Evolutionary conservation across 345 rosid species (phyloP), one percentile per base, ranked within the genome.

Genomic region (Atalantia buxifolia): DNA sequence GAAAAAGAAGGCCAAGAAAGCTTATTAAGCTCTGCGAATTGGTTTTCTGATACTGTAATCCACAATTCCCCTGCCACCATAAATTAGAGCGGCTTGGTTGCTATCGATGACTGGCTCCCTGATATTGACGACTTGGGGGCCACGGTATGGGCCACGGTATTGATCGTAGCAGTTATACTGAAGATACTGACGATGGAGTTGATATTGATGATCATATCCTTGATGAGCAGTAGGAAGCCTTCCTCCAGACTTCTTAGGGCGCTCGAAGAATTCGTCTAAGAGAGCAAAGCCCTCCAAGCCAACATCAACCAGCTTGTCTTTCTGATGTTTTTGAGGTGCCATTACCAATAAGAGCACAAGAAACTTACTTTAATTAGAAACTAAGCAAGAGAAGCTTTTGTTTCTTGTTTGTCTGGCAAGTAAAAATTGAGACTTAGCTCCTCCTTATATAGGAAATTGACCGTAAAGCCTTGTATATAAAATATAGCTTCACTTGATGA

Each of bases 231-330:
- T 8, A 45, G 56, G 71, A 18, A 12, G 65, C 66, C 72, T 67
- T 12, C 13, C 14, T 4, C 24, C 62, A 13, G n/a, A 5, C 70
- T 78, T 60, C 71, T 74, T 38, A 3, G 24, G 13, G 18, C 55
- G 69, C 42, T 76, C 66, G 9, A 9, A 36, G 63, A 19, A 8
- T 38, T 81, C 83, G 8, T 71, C 80, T 13, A 76, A 71, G 0
- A 81, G 24, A 4, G 74, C 63, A 55, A 73, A 77, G n/a, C 75
- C 84, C 63, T 81, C 81, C 60, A 65, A 50, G 14, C 64, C 84
- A 33, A 73, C 61, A 40, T 33, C 62, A 9, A 8, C n/a, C 69
- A 72, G 81, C 57, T 66, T 66, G 40, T 81, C 74, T 62, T 14
- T 40, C 55, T 69, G 69, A 40, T 12, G 38, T 28, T 4, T 35